These are phyloP conservation scores for Sporormia fimetaria DNA, from an alignment of 495 filamentous ascomycete genomes.

Conservation along the genomic window DNA sequence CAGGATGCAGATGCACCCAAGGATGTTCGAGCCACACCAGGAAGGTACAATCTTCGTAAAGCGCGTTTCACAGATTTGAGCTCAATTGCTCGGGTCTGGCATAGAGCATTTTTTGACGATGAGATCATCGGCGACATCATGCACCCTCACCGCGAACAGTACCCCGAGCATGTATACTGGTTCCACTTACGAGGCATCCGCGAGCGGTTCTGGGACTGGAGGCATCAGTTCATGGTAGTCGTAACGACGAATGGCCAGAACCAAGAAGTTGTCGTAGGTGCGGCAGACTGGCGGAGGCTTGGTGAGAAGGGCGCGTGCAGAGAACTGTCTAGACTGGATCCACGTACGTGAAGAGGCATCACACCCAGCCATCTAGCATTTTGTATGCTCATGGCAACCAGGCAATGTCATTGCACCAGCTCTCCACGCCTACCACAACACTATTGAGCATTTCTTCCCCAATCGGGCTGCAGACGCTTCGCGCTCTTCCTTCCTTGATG, in stretches of 20 bases:
- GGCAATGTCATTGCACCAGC: slow-evolving; percentile 15
- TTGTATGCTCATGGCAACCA: neutral
- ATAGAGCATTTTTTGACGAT: slow-evolving; percentile 16
- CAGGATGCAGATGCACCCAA: neutral
- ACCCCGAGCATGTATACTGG: slow-evolving; percentile 19
- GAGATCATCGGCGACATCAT: slow-evolving; percentile 20
- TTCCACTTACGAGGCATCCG: slow-evolving; percentile 8
- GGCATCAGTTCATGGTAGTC: slow-evolving; percentile 14
- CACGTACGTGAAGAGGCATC: slow-evolving; percentile 8
- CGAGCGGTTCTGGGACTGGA: slow-evolving; percentile 17
- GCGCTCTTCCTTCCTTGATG: slow-evolving; percentile 1
- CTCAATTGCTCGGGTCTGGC: slow-evolving; percentile 12
- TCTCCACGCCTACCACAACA: neutral
- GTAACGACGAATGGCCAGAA: neutral
- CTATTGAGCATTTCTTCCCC: slow-evolving; percentile 2
- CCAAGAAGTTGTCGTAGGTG: slow-evolving; percentile 14
- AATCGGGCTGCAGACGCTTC: slow-evolving; percentile 17
- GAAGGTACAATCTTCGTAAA: neutral
- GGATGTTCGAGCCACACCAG: neutral
- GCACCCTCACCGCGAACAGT: slow-evolving; percentile 14
- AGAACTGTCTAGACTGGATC: slow-evolving; percentile 6
- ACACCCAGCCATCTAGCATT: neutral
- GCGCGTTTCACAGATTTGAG: slow-evolving; percentile 6
- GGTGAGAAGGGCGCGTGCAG: slow-evolving; percentile 7
- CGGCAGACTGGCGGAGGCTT: slow-evolving; percentile 16